Conservation (phyloP, 2,329 filamentous ascomycete genomes). For the Laburnicola sp. region DNA sequence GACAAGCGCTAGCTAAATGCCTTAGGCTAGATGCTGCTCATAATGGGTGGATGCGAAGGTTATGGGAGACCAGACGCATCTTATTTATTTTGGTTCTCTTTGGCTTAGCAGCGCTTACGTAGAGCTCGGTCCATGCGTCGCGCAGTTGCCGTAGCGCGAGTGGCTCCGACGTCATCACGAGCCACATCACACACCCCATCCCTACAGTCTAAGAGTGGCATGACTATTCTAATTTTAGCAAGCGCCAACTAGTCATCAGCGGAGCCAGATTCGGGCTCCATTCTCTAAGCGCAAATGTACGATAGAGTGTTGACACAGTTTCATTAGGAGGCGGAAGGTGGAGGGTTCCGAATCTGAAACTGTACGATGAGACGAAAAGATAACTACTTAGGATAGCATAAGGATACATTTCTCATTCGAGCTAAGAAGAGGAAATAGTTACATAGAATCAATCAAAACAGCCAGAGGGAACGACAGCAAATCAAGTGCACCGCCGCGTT, state of each 20-base stretch:
- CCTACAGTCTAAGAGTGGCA: conserved; percentile 11
- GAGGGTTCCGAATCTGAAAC: conserved; percentile 6
- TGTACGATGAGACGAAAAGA: not conserved
- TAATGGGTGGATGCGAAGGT: no score
- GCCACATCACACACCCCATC: conserved; percentile 6
- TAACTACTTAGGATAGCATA: no score
- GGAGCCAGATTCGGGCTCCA: conserved; percentile 8
- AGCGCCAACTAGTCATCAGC: conserved; percentile 8
- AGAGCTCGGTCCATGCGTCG: conserved; percentile 4
- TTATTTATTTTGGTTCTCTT: no score
- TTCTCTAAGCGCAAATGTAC: conserved; percentile 5
- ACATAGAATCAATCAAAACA: no score
- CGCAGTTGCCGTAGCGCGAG: conserved; percentile 9
- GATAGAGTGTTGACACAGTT: conserved; percentile 11
- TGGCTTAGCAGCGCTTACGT: not conserved
- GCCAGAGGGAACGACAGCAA: no score
- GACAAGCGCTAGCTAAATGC: not conserved
- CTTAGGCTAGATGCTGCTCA: no score
- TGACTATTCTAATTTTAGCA: conserved; percentile 14
- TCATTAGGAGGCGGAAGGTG: conserved; percentile 8
- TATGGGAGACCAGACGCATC: no score
- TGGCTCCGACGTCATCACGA: no score
- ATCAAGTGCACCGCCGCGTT: no score
- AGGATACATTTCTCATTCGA: no score
- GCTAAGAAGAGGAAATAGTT: no score